Base-by-base conservation (phyloP, 169 alveolate species). In the Plasmodium gaboni region DNA sequence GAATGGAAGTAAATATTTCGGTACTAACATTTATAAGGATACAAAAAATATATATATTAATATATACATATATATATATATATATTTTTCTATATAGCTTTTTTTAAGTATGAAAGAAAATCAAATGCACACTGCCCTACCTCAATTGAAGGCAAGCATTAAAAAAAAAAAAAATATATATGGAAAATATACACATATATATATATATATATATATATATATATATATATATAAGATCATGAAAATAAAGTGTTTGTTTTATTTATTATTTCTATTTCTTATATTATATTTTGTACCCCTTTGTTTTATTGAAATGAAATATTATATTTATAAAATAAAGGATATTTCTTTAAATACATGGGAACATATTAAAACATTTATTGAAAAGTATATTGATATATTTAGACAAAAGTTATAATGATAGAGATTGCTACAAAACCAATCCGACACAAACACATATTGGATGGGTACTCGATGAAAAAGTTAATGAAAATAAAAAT, bases 391-490 rank as follows among this genome's bases (percentile, higher is more conserved):
- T 50, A 2, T 51, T 38, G 24, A 26, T 46, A 12, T 44, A 15
- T 72, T 13, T 59, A 76, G 89, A 61, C 44, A 64, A 64, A 42
- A 70, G 51, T 8, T 19, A 19, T 7, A 65, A 44, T 2, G 69
- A 76, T 48, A 24, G 38, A 13, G 53, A 64, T 15, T 76, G 89
- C n/a, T 76, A 76, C 46, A 48, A 50, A 22, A 76, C 89, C 61
- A 86, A 93, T 60, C 61, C 93, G 13, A 63, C 89, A 13, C 8
- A 69, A 61, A 46, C 88, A 83, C 92, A 57, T 50, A n/a, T 95
- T 55, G 90, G 97, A 48, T 85, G 91, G 91, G 44, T 73, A 26
- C 68, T 71, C 2, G 67, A 73, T 12, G 85, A 85, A 26, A 55
- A 61, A 51, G 42, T 88, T 15, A 87, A 92, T 60, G 78, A 80